A percentile compares a stretch with the other conserved stretches of the same genome.
phyloP scores from a whole-genome alignment of 345 rosid species.

The Physaria fendleri region DNA sequence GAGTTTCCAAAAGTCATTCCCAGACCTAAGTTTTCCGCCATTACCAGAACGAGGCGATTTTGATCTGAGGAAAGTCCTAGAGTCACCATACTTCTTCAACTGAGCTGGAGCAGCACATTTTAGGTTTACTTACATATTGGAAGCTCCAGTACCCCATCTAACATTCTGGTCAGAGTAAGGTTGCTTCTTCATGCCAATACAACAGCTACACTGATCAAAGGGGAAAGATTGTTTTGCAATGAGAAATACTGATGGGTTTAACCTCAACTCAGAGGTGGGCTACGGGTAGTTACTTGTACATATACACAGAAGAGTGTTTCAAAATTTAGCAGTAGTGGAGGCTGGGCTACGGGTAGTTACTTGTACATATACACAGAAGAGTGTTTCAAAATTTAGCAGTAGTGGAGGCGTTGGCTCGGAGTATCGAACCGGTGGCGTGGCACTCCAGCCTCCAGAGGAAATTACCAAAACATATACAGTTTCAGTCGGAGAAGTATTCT shows the following conservation, averaged over 20 bases:
- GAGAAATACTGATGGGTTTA: conserved; percentile 23
- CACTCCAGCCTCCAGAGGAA: not conserved
- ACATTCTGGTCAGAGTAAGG: conserved; percentile 17
- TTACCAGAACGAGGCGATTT: conserved; percentile 91
- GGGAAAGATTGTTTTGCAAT: conserved; percentile 6
- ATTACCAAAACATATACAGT: not conserved
- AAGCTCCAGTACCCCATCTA: conserved; percentile 6
- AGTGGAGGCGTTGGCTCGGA: not conserved
- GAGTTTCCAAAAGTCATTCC: conserved; percentile 75
- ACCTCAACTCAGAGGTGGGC: conserved; percentile 22
- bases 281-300: conserved; percentile 18
- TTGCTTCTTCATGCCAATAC: conserved; percentile 13
- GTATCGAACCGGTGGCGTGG: conserved; percentile 5
- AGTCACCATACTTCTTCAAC: conserved; percentile 92
- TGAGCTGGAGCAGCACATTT: conserved; percentile 29
- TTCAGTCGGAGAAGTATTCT: conserved; percentile 3
- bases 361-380: conserved; percentile 23
- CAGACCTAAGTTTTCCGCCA: conserved; percentile 66
- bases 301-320: conserved; percentile 16
- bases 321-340: not conserved
- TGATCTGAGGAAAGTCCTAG: conserved; percentile 72
- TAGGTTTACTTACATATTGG: not conserved
- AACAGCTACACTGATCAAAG: conserved; percentile 1
- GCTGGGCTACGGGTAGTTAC: conserved; percentile 13
- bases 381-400: not conserved